Base-by-base conservation (phyloP, 1,284 basidiomycete genomes). In the Papiliotrema terrestris region DNA sequence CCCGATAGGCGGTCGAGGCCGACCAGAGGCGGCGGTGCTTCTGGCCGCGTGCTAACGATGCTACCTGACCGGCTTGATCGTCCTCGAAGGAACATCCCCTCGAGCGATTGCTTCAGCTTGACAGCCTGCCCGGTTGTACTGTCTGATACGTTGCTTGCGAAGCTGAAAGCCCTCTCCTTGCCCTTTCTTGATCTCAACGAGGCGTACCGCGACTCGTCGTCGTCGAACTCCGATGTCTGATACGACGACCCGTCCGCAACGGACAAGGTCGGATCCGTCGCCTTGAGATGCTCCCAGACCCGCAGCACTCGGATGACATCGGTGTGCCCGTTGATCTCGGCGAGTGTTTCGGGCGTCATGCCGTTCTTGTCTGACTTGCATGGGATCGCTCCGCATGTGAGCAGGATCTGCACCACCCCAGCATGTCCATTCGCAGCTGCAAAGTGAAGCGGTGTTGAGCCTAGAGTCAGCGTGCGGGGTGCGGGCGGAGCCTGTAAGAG, bases 381-480 rank as follows among this genome's bases (percentile, higher is more conserved):
- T 22, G 89, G 83, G 55, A 84, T 81, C 4, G 92, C 92, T 37
- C 91, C 91, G 61, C 84, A 84, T 11, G 85, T 82, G 29, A 96
- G 83, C 42, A 96, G 83, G 29, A 87, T 83, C 57, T 81, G 82
- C 42, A 91, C 83, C 62, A 91, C 83, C 19, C 80, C 75, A 32
- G 83, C 83, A 74, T 96, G 89, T 3, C 91, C 91, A 62, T 94
- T 92, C 22, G 92, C 91, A 26, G 91, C 87, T 6, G 92, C 92
- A 72, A 95, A 96, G 70, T 96, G 92, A n/a, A 96, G 83, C 0
- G 92, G 89, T 0, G 91, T 94, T 1, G 90, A 90, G 19, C 91
- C 91, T 75, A 68, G 8, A 2, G 6, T 44, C 15, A 32, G 3
- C 11, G 26, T 14, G 11, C 11, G 35, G 15, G 35, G 20, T 17